These are phyloP conservation scores for Aspergillus tanneri DNA, from an alignment of 2,329 filamentous ascomycete species.

Conservation along the genomic window DNA sequence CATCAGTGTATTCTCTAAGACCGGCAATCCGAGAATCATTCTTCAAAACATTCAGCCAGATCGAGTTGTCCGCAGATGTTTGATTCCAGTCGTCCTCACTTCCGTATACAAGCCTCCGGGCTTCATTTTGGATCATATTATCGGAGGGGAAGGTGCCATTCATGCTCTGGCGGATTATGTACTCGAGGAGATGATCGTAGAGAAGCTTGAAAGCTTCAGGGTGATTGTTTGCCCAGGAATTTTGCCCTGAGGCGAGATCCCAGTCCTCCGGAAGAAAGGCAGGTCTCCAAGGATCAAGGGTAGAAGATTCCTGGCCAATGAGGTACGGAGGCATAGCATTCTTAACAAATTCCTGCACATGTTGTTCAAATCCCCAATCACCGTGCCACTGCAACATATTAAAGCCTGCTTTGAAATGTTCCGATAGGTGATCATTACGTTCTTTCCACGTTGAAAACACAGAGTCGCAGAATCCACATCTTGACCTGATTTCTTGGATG, in stretches of 20 bases:
- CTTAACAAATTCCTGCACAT: conserved; percentile 33
- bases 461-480: conserved; percentile 28
- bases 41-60: conserved; percentile 4
- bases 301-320: conserved; percentile 29
- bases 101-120: conserved; percentile 7
- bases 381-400: conserved; percentile 38
- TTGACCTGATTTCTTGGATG: conserved; percentile 48
- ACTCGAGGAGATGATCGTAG: conserved; percentile 3
- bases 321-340: conserved; percentile 38
- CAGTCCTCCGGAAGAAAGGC: not conserved
- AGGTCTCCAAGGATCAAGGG: conserved; percentile 8
- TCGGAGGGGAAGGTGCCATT: conserved; percentile 1
- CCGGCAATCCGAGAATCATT: not conserved
- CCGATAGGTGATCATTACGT: conserved; percentile 35
- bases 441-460: conserved; percentile 8
- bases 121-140: conserved; percentile 8
- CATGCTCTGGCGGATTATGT: conserved; percentile 2
- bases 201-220: conserved; percentile 7
- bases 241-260: not conserved
- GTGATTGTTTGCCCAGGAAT: not conserved
- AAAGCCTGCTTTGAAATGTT: conserved; percentile 35
- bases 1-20: too few species aligned
- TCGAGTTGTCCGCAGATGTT: conserved; percentile 9
- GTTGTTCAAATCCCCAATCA: conserved; percentile 39
- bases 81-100: conserved; percentile 9